Base-by-base conservation (phyloP, 1,284 basidiomycete genomes). In the Cutaneotrichosporon cyanovorans region DNA sequence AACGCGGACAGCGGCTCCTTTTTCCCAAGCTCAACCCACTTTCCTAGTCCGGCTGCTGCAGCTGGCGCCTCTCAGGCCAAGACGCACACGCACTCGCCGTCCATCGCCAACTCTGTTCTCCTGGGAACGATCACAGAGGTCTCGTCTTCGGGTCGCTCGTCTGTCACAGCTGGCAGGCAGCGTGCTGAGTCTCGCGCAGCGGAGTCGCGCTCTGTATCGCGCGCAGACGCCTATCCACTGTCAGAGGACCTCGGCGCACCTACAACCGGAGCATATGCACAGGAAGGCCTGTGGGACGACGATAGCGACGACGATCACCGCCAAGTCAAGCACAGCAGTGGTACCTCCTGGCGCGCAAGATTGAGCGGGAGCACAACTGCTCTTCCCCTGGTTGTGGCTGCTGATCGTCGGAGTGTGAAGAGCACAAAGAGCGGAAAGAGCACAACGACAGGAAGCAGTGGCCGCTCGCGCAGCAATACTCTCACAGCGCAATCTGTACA, bases 201-300 rank as follows among this genome's bases (percentile, higher is more conserved):
- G 8, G 25, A 28, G 8, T 28, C 25, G 8, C 7, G 25, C 8
- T 28, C 25, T 28, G 25, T 12, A 12, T 28, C 25, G 12, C 7
- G 25, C 7, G 25, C 25, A 7, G 25, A 28, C n/a, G n/a, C n/a
- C n/a, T 28, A 7, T 28, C 25, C 25, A 28, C 25, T 28, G 25
- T 7, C 42, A 9, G 42, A 37, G 14, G 35, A 44, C 25, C 35
- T 23, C n/a, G 66, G 63, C n/a, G 60, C 58, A 1, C 65, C 64
- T 1, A 59, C 57, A 0, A 50, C 54, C 5, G 66, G 66, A n/a
- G 55, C 61, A 15, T 66, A 66, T 56, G 58, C 63, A 6, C 58
- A 51, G 25, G 62, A 65, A 50, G 66, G 65, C 1, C 40, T 66
- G 3, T 66, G 65, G 66, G 62, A 66, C 49, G 64, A 66, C 36